A percentile compares a stretch with the other conserved stretches of the same genome.
These are phyloP conservation scores for Zalerion maritima DNA, from an alignment of 495 filamentous ascomycete species.

Conservation along the genomic window DNA sequence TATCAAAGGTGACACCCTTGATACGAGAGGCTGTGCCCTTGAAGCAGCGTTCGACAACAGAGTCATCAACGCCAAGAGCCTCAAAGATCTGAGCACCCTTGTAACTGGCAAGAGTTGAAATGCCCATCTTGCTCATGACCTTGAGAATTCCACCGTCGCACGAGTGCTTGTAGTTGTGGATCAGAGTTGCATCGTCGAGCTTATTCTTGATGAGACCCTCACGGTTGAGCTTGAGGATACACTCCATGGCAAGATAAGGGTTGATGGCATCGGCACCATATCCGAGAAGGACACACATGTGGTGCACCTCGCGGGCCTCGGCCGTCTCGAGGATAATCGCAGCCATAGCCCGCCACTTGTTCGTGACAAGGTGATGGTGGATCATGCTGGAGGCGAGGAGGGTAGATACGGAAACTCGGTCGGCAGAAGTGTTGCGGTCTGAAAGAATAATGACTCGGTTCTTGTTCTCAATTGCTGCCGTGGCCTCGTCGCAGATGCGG, in stretches of 20 bases:
- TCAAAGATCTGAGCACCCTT: conserved; percentile 99
- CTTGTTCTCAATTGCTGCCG: conserved; percentile 67
- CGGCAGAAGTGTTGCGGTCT: conserved; percentile 71
- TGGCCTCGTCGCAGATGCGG: conserved; percentile 74
- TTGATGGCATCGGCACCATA: conserved; percentile 96
- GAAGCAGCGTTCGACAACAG: conserved; percentile 93
- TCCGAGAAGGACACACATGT: conserved; percentile 94
- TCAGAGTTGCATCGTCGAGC: conserved; percentile 66
- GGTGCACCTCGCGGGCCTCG: conserved; percentile 95
- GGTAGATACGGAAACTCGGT: conserved; percentile 77
- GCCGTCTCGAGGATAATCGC: conserved; percentile 88
- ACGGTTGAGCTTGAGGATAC: conserved; percentile 95
- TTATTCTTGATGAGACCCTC: conserved; percentile 90
- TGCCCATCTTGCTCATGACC: conserved; percentile 99
- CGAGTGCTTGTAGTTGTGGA: conserved; percentile 96
- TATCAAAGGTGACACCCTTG: conserved; percentile 87
- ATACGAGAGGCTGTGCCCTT: conserved; percentile 91
- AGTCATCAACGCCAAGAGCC: conserved; percentile 91
- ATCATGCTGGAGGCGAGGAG: conserved; percentile 88
- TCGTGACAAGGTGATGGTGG: conserved; percentile 92
- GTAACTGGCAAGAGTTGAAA: conserved; percentile 94
- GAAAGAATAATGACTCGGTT: conserved; percentile 85
- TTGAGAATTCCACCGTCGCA: conserved; percentile 97
- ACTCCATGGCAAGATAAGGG: conserved; percentile 95
- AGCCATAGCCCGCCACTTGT: conserved; percentile 87